Base-by-base conservation (phyloP, 805 yeast genomes). In the Zygotorulaspora chibaensis region DNA sequence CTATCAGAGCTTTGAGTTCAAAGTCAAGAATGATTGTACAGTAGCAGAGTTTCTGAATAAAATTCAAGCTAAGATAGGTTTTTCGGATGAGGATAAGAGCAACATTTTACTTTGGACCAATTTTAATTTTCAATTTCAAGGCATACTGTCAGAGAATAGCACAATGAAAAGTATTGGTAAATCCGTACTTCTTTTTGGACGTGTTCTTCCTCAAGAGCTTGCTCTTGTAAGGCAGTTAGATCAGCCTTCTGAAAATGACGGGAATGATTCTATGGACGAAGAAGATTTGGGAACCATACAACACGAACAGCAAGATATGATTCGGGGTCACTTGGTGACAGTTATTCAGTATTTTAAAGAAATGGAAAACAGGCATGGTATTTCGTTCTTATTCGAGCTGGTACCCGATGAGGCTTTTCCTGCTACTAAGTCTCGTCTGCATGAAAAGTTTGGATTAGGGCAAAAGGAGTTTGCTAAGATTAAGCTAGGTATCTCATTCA, bases 271-370 rank as follows among this genome's bases (percentile, higher is more conserved):
- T 6, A 46, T 49, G 35, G 57, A 47, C 11, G 56, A 51, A 26
- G 57, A 52, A 23, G 56, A 55, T 29, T 30, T 43, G 31, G 47
- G 42, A 13, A 23, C 42, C 9, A 30, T 33, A 15, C 50, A 39
- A 38, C 39, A 37, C 27, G 26, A 37, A 26, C 40, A 37, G 3
- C 33, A 40, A 9, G 15, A 45, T 20, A 27, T 33, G 33, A 38
- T 59, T 57, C 53, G 59, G 18, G 62, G 72, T 1, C 74, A 71
- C 54, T 57, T 84, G 35, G 74, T 86, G 2, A 76, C 85, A 3
- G 95, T 83, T 1, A 73, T 80, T 53, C 96, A 89, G 60, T 90
- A 83, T 66, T 77, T 82, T 63, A 86, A 84, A 55, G 85, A 82
- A 34, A 72, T 83, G 20, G 74, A 71, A 36, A 68, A 73, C 35